phyloP scores from a whole-genome alignment of 441 rosid species.

The Mallotus japonicus region DNA sequence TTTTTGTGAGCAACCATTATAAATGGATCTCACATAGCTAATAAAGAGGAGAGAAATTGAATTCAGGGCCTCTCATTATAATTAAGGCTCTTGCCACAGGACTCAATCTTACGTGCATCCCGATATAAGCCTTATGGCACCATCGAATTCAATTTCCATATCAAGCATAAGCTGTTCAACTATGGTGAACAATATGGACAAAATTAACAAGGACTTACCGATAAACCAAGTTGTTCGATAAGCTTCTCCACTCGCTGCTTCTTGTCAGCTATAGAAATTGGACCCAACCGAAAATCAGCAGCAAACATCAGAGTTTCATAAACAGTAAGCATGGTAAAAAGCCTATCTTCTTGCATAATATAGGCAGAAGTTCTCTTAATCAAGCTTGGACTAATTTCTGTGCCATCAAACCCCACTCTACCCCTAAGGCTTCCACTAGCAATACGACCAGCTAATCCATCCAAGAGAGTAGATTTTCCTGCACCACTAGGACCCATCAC shows the following conservation, averaged over 20 bases:
- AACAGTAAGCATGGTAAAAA: slow-evolving; percentile 67
- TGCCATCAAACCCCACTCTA: slow-evolving; percentile 47
- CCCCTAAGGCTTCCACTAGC: slow-evolving; percentile 63
- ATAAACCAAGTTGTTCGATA: slow-evolving; percentile 62
- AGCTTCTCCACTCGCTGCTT: slow-evolving; percentile 49
- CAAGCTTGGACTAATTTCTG: slow-evolving; percentile 46
- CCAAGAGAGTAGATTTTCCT: slow-evolving; percentile 63
- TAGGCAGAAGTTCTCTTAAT: slow-evolving; percentile 65
- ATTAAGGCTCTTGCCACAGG: too few relatives aligned
- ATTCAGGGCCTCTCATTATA: too few relatives aligned
- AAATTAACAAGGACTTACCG: slow-evolving; percentile 31
- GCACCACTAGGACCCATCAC: slow-evolving; percentile 81
- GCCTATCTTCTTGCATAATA: slow-evolving; percentile 63
- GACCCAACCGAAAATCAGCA: slow-evolving; percentile 59
- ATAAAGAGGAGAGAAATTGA: too few relatives aligned
- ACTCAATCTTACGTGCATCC: too few relatives aligned
- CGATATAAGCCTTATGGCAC: too few relatives aligned
- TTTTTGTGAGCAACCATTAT: too few relatives aligned
- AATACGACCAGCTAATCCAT: slow-evolving; percentile 55
- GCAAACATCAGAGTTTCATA: slow-evolving; percentile 66
- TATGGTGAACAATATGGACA: too few relatives aligned
- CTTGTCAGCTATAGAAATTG: slow-evolving; percentile 40
- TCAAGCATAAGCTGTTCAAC: too few relatives aligned
- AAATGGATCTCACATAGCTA: too few relatives aligned
- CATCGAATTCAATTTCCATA: too few relatives aligned